phyloP scores from a whole-genome alignment of 495 filamentous ascomycete species.

The Polyplosphaeria fusca region DNA sequence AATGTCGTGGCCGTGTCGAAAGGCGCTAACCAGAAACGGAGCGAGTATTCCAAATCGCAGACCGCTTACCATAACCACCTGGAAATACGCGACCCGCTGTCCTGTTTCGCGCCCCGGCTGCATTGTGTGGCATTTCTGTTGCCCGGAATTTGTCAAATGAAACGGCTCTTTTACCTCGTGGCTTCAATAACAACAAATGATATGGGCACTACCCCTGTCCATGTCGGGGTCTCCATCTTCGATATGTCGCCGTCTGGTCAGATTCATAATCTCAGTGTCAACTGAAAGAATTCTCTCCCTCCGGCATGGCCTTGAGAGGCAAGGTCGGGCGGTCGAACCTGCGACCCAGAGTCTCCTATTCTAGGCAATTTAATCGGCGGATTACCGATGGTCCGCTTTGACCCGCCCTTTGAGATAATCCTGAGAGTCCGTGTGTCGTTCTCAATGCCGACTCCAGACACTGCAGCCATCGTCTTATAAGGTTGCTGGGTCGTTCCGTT shows the following conservation, averaged over 20 bases:
- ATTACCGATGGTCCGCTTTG: neutral
- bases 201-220: neutral
- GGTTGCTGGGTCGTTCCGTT: neutral
- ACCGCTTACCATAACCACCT: no score
- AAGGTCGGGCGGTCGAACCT: neutral
- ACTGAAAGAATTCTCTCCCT: neutral
- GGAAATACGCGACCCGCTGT: neutral
- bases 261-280: constrained; percentile 16
- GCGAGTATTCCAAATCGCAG: neutral
- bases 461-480: neutral
- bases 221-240: neutral
- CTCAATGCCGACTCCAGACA: no score
- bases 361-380: neutral
- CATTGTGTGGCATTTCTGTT: neutral
- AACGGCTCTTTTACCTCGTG: constrained; percentile 5
- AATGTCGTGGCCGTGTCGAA: neutral
- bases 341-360: constrained; percentile 2
- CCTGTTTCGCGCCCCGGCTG: constrained; percentile 6
- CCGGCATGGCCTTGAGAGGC: neutral
- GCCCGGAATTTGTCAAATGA: constrained; percentile 23
- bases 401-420: neutral
- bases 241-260: neutral
- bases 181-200: constrained; percentile 2
- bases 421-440: constrained; percentile 23
- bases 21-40: neutral